Evolutionary conservation across 1,139 yeast species (phyloP).

Genomic region (Kluyveromyces marxianus): DNA sequence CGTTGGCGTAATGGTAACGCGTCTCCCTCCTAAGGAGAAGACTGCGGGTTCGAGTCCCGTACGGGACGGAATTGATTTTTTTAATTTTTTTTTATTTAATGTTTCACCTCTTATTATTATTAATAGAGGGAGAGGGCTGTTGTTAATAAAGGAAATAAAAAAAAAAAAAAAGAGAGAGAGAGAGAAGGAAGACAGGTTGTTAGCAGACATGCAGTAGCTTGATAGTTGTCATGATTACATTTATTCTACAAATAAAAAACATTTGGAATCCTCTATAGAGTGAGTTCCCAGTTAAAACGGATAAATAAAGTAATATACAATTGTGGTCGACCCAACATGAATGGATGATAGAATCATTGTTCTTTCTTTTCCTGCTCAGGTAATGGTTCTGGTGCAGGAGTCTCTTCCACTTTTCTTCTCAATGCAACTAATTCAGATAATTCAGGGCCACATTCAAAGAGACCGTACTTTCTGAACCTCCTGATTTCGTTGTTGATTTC

Average conservation of each 20-base stretch:
- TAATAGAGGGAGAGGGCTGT: background rate
- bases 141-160: background rate
- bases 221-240: no score
- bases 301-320: no score
- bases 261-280: no score
- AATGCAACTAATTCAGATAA: slow-evolving; percentile 32
- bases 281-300: no score
- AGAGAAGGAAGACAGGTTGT: no score
- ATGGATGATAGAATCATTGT: slow-evolving; percentile 1
- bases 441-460: slow-evolving; percentile 41
- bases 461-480: slow-evolving; percentile 54
- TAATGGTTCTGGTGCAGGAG: slow-evolving; percentile 1
- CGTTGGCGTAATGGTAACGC: slow-evolving; percentile 95
- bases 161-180: no score
- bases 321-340: no score
- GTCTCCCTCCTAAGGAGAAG: slow-evolving; percentile 95
- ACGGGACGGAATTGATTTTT: slow-evolving; percentile 46
- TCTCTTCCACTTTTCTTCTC: slow-evolving; percentile 24
- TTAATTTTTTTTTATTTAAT: slow-evolving; percentile 3
- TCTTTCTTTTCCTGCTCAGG: slow-evolving; percentile 7
- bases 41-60: slow-evolving; percentile 97
- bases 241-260: no score
- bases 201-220: no score
- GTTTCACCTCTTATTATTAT: background rate
- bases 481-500: slow-evolving; percentile 32